Evolutionary conservation across 805 yeast species (phyloP), one percentile per base, ranked within the genome.

Genomic region (Metschnikowia lunata): DNA sequence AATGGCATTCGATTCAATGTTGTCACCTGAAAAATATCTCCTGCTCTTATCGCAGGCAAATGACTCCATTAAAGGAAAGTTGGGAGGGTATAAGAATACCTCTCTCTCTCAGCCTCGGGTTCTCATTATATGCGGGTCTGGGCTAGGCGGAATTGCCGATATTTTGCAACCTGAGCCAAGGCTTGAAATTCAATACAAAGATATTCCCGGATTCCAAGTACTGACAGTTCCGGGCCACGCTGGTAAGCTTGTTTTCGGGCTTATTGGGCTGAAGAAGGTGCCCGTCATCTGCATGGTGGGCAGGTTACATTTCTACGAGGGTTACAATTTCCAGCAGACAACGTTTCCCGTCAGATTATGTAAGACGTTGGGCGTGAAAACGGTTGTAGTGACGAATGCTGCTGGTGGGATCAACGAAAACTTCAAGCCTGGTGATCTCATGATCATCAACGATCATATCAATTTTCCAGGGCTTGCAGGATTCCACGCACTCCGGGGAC

Each of bases 251-350:
- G 70, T 89, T 5, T 83, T 88, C 63, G 98, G 98, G 1, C 63
- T 63, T 12, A 81, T 91, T 47, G 90, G 91, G 4, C 51, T 51
- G 45, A 80, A 81, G 34, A 72, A 72, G 32, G 85, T 84, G 1
- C 91, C 95, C 0, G 95, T 90, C 0, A 79, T 90, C 60, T 82
- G 96, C 55, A 89, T 91, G 96, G 89, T 87, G 49, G 99, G 99
- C 6, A 74, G 99, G 52, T 70, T 91, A 45, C 98, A 90, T 49
- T 84, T 83, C 52, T 91, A 91, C 60, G 99, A 91, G 64, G 99
- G 99, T 1, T 84, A 88, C 64, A 72, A 79, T n/a, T 79, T 89
- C 52, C 79, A 77, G 47, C 86, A 85, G 42, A 83, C 96, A 1
- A 88, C 88, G 0, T 85, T 88, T 61, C 97, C 97, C 0, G 72